Evolutionary conservation across 306 rosid species (phyloP).

Genomic region (Medicago ruthenica): DNA sequence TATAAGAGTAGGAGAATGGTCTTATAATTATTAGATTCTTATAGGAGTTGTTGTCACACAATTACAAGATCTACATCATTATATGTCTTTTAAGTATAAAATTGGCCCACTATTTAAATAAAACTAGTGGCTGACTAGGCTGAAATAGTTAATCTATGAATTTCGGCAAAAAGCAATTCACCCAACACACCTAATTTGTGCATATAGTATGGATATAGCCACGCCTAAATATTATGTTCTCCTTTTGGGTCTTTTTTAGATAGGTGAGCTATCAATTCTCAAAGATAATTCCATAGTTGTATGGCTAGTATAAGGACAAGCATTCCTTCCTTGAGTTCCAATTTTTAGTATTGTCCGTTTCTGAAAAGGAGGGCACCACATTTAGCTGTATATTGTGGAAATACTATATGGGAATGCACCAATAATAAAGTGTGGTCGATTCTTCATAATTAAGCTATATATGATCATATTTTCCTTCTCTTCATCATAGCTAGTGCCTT

Average conservation of each 20-base stretch:
- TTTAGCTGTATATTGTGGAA: slow-evolving; percentile 34
- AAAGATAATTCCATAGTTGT: slow-evolving; percentile 43
- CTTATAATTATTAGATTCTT: slow-evolving; percentile 58
- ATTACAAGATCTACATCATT: slow-evolving; percentile 51
- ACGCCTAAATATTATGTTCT: no score
- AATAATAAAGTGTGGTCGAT: slow-evolving; percentile 21
- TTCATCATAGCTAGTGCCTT: background rate
- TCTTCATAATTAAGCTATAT: slow-evolving; percentile 2
- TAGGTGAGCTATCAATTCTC: slow-evolving; percentile 66
- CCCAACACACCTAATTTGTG: background rate
- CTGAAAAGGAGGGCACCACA: slow-evolving; percentile 47
- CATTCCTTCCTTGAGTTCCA: slow-evolving; percentile 39
- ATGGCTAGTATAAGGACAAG: slow-evolving; percentile 47
- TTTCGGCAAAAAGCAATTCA: slow-evolving; percentile 39
- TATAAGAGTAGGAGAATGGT: slow-evolving; percentile 40
- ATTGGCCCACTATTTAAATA: slow-evolving; percentile 53
- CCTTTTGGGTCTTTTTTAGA: background rate
- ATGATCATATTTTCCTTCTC: slow-evolving; percentile 5
- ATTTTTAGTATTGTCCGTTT: slow-evolving; percentile 40
- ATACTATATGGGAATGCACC: background rate
- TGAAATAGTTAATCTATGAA: slow-evolving; percentile 21
- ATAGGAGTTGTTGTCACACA: slow-evolving; percentile 62
- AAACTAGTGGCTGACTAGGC: slow-evolving; percentile 44
- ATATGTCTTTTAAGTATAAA: slow-evolving; percentile 51
- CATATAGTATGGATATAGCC: no score